These are phyloP conservation scores for Trichoderma asperelloides DNA, from an alignment of 495 filamentous ascomycete genomes.

Conservation along the genomic window DNA sequence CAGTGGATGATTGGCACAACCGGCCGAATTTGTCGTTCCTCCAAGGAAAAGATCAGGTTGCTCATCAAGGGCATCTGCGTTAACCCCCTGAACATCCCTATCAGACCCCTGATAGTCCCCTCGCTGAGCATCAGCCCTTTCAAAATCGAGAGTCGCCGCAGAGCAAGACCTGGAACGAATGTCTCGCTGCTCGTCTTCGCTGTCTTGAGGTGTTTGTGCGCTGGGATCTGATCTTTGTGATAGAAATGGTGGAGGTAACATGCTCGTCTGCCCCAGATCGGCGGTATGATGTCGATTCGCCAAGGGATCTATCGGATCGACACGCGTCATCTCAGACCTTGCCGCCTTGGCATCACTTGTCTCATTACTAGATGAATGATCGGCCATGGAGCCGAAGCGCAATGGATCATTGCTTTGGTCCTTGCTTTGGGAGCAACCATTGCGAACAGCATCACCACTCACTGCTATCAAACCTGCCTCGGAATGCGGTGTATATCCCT, in stretches of 20 bases:
- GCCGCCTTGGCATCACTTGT: not conserved
- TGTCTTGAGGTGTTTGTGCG: not conserved
- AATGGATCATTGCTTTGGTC: not conserved
- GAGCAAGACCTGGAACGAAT: not conserved
- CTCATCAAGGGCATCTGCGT: not conserved
- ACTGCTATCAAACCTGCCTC: not conserved
- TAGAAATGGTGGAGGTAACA: not conserved
- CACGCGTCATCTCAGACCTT: not conserved
- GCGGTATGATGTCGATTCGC: not conserved
- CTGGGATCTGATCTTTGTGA: not conserved
- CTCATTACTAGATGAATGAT: not conserved
- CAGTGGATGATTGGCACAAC: not conserved
- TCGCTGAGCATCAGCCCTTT: not conserved
- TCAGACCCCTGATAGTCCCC: not conserved
- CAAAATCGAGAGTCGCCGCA: not conserved
- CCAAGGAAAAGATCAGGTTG: not conserved
- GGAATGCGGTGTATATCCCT: not conserved
- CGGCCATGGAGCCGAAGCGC: not conserved
- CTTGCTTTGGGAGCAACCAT: not conserved
- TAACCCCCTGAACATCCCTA: not conserved
- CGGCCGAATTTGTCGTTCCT: not conserved
- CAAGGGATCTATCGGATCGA: not conserved
- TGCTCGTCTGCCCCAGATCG: not conserved
- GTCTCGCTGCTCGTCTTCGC: not conserved
- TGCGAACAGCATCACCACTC: not conserved